phyloP scores from a whole-genome alignment of 495 filamentous ascomycete genomes.

The Annulohypoxylon nitens region DNA sequence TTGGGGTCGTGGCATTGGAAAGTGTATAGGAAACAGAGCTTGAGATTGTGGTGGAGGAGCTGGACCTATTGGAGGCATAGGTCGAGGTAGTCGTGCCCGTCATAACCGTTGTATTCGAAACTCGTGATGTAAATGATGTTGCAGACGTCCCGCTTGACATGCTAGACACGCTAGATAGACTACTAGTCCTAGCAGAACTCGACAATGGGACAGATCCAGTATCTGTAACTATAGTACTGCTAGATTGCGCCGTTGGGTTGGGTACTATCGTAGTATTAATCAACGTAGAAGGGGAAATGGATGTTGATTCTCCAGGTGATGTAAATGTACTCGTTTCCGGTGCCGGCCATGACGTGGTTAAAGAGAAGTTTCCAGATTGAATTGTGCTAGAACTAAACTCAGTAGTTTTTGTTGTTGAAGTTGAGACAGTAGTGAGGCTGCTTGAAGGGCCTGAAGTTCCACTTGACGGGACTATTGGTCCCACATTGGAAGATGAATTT shows the following conservation, averaged over 20 bases:
- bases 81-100: conserved; percentile 1
- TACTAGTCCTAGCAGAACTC: conserved; percentile 10
- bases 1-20: conserved; percentile 37
- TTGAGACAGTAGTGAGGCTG: not conserved
- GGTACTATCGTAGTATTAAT: conserved; percentile 42
- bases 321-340: conserved; percentile 26
- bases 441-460: conserved; percentile 10
- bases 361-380: conserved; percentile 11
- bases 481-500: conserved; percentile 30
- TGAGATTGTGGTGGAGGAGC: conserved; percentile 4
- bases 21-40: conserved; percentile 40
- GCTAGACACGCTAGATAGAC: not conserved
- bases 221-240: conserved; percentile 12
- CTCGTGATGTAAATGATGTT: not conserved
- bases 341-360: conserved; percentile 16
- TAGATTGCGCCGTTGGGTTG: conserved; percentile 36
- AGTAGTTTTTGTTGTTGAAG: conserved; percentile 22
- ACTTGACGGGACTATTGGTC: conserved; percentile 17
- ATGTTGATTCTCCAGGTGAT: conserved; percentile 7
- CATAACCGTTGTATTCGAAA: conserved; percentile 26
- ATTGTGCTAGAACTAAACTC: conserved; percentile 22
- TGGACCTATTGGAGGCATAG: not conserved
- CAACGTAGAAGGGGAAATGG: conserved; percentile 43
- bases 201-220: conserved; percentile 2
- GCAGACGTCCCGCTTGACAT: conserved; percentile 12